Evolutionary conservation across 2,329 filamentous ascomycete genomes (phyloP).

Genomic region (Corinectria fuckeliana): DNA sequence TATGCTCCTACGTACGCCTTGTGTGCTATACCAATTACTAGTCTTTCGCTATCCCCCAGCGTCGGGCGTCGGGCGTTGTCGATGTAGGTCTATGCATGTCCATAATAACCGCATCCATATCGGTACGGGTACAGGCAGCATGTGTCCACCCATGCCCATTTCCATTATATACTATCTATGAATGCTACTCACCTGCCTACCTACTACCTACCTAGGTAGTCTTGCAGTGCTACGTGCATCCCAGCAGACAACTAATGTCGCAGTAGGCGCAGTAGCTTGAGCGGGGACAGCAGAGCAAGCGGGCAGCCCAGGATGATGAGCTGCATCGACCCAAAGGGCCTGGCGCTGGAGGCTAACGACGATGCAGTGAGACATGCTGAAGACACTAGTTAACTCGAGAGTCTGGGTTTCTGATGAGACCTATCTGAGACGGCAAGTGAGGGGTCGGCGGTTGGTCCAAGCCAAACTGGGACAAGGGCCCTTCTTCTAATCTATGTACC

Average conservation of each 20-base stretch:
- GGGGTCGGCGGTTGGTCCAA: not conserved
- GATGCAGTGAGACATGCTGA: conserved; percentile 9
- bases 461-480: not conserved
- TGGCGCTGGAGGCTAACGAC: conserved; percentile 9
- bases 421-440: not conserved
- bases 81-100: not conserved
- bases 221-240: not conserved
- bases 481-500: too few species aligned
- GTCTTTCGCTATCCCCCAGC: too few species aligned
- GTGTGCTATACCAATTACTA: too few species aligned
- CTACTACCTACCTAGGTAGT: not conserved
- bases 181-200: not conserved
- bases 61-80: too few species aligned
- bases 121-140: not conserved
- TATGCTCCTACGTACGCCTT: too few species aligned
- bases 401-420: too few species aligned
- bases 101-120: not conserved
- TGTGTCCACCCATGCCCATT: not conserved
- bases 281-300: conserved; percentile 1
- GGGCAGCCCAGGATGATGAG: conserved; percentile 14
- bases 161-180: not conserved
- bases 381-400: too few species aligned
- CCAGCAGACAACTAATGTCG: not conserved
- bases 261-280: not conserved
- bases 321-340: conserved; percentile 13